Evolutionary conservation across 169 alveolate genomes (phyloP).

Genomic region (Plasmodium vinckei): DNA sequence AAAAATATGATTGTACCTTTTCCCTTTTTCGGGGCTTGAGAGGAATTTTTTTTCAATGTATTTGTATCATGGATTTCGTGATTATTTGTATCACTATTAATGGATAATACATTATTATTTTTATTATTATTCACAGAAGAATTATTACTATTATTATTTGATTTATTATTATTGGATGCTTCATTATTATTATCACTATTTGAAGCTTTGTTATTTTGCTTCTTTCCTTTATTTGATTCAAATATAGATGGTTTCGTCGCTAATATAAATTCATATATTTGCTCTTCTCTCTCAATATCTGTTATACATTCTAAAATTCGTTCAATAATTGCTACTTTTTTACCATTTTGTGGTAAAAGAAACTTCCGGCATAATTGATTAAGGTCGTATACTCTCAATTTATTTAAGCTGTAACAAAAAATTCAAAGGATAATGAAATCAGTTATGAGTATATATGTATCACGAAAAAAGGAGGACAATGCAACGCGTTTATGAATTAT

Average conservation of each 20-base stretch:
- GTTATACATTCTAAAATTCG: conserved; percentile 71
- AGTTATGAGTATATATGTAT: background rate
- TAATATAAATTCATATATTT: conserved; percentile 58
- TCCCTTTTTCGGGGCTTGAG: conserved; percentile 30
- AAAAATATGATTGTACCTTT: conserved; percentile 20
- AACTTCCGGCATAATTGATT: conserved; percentile 68
- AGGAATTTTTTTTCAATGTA: conserved; percentile 15
- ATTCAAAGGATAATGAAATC: background rate
- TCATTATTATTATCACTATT: conserved; percentile 8
- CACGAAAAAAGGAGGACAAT: background rate
- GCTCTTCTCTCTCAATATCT: conserved; percentile 72
- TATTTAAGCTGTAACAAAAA: conserved; percentile 63
- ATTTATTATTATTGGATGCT: background rate
- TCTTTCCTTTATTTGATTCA: conserved; percentile 34
- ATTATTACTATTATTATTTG: conserved; percentile 4
- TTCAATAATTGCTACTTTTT: conserved; percentile 55
- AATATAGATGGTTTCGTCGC: conserved; percentile 62
- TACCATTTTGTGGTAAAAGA: conserved; percentile 73
- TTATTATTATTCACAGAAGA: background rate
- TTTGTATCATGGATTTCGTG: conserved; percentile 15
- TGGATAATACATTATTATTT: conserved; percentile 5
- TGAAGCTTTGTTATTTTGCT: background rate
- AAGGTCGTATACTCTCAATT: conserved; percentile 67
- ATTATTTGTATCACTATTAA: conserved; percentile 11
- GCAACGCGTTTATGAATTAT: background rate